Evolutionary conservation across 768 basidiomycete genomes (phyloP).

Genomic region (Suillus americanus): DNA sequence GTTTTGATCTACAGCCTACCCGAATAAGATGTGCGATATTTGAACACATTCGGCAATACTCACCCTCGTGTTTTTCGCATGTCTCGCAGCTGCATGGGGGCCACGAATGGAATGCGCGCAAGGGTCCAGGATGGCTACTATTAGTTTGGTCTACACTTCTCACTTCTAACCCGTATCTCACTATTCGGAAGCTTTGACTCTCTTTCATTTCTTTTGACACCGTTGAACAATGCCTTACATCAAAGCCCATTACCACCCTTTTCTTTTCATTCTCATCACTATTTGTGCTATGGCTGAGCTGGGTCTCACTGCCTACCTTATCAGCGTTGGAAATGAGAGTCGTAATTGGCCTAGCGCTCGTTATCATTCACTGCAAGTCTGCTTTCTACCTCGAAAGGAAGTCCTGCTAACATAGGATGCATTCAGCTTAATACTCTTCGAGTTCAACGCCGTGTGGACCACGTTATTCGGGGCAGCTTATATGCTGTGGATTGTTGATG

Average conservation of each 20-base stretch:
- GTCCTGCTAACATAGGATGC: constrained; percentile 10
- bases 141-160: neutral
- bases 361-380: constrained; percentile 64
- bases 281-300: constrained; percentile 70
- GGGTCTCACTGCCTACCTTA: constrained; percentile 71
- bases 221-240: constrained; percentile 38
- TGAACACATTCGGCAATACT: neutral
- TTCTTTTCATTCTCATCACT: constrained; percentile 64
- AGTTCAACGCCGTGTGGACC: constrained; percentile 77
- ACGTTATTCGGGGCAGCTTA: constrained; percentile 67
- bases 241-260: constrained; percentile 59
- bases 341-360: constrained; percentile 58
- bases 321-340: constrained; percentile 65
- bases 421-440: constrained; percentile 52
- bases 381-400: neutral
- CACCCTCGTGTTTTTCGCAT: constrained; percentile 34
- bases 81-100: constrained; percentile 14
- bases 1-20: constrained; percentile 1
- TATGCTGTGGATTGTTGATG: constrained; percentile 68
- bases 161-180: neutral
- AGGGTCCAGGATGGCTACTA: constrained; percentile 24
- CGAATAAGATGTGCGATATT: neutral
- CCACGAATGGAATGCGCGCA: constrained; percentile 22
- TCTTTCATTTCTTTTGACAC: constrained; percentile 9
- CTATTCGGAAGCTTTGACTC: constrained; percentile 4